Evolutionary conservation across 2,329 filamentous ascomycete species (phyloP).

Genomic region (Seiridium unicorne): DNA sequence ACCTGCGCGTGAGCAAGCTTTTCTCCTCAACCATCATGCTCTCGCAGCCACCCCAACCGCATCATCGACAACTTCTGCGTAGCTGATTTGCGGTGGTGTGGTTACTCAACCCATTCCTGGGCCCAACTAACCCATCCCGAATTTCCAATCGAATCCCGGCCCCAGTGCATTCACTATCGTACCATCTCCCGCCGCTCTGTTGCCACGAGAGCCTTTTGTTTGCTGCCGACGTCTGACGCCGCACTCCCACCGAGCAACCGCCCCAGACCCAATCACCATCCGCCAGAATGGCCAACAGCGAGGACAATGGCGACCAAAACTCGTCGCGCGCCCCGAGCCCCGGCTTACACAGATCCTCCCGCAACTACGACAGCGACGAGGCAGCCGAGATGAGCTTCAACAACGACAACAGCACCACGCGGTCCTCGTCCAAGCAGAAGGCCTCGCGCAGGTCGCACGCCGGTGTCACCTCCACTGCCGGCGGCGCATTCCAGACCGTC

Average conservation of each 20-base stretch:
- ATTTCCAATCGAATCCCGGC: neutral
- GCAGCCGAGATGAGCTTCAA: slow-evolving; percentile 14
- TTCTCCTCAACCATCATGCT: neutral
- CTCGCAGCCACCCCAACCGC: neutral
- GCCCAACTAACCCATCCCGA: neutral
- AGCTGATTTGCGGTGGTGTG: neutral
- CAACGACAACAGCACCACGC: slow-evolving; percentile 21
- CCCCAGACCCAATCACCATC: neutral
- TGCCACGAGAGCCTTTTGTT: neutral
- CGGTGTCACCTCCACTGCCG: slow-evolving; percentile 15
- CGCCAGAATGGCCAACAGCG: slow-evolving; percentile 5
- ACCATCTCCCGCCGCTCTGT: neutral
- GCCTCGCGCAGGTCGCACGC: slow-evolving; percentile 17
- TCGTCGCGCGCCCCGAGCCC: slow-evolving; percentile 12
- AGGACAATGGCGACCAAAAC: slow-evolving; percentile 11
- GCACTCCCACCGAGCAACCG: neutral
- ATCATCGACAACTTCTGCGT: neutral
- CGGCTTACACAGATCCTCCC: slow-evolving; percentile 1
- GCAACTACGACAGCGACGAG: slow-evolving; percentile 12
- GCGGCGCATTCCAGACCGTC: slow-evolving; percentile 26
- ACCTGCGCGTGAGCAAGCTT: slow-evolving; percentile 1
- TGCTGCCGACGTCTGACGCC: neutral
- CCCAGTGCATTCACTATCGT: neutral
- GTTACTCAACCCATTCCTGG: neutral
- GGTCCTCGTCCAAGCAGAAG: slow-evolving; percentile 1